Base-by-base conservation (phyloP, 352 stramenopile genomes). In the Phytophthora fragariae region DNA sequence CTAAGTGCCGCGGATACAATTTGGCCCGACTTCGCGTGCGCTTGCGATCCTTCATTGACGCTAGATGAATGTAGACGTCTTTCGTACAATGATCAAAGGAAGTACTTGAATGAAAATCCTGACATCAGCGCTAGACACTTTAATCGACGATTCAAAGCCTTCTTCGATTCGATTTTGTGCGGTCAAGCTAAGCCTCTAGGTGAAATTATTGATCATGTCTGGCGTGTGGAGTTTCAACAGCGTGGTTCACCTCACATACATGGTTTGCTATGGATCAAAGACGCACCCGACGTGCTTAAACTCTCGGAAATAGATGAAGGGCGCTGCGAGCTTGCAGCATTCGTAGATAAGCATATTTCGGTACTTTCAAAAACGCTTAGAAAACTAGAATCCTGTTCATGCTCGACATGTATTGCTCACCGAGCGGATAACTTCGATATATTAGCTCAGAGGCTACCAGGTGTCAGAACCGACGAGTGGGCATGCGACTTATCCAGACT, bases 21-120 rank as follows among this genome's bases (percentile, higher is more conserved):
- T 0, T 83, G 76, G 65, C 76, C 68, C 3, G 72, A 78, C 52
- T 74, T 80, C 68, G 72, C 55, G 17, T 21, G 61, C n/a, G 72
- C 46, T 0, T 77, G 72, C 41, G 27, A 78, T 39, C 62, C 68
- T 1, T 2, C 19, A 2, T 24, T 64, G 8, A 55, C 47, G 1
- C 35, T 7, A 31, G 27, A 31, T 31, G 27, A 31, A 31, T 31
- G 27, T 31, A 31, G 27, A 31, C 27, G 27, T 31, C 27, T 31
- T 31, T 31, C 27, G 27, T 31, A 31, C 27, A 31, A 31, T 31
- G 50, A 68, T 1, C 31, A 33, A 14, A 24, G 53, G 6, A 50
- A 29, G 21, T 58, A 63, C 3, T 41, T 79, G 1, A 67, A 60
- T 68, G 27, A 31, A 31, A 31, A 31, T 31, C 27, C 27, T n/a